Conservation (phyloP, 2,329 filamentous ascomycete species). For the Neoascochyta sp. region DNA sequence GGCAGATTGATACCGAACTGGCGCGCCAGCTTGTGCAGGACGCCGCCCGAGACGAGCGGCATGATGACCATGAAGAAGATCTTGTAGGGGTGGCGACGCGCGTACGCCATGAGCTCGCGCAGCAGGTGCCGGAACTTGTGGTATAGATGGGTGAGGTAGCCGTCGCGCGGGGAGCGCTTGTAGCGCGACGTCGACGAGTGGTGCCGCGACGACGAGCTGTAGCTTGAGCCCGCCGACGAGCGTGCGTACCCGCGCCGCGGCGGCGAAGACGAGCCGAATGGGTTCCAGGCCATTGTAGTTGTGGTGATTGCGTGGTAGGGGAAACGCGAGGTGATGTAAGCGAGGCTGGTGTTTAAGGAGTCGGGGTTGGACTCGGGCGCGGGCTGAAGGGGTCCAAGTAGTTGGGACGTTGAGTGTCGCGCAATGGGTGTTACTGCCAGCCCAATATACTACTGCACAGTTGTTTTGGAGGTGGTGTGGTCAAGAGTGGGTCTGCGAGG, state of each 20-base stretch:
- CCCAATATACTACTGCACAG: not conserved
- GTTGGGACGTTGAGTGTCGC: not conserved
- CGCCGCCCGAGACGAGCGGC: constrained; percentile 81
- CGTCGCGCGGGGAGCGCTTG: constrained; percentile 70
- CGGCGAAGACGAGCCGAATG: constrained; percentile 15
- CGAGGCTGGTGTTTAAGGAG: not conserved
- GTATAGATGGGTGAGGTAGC: constrained; percentile 71
- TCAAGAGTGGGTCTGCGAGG: constrained; percentile 1
- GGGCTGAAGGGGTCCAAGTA: not conserved
- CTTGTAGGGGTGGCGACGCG: constrained; percentile 78
- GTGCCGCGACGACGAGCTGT: constrained; percentile 30
- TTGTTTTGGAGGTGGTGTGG: not conserved
- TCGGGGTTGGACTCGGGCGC: not conserved
- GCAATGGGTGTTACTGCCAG: not conserved
- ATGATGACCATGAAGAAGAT: constrained; percentile 87
- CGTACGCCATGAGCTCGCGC: constrained; percentile 76
- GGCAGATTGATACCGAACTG: constrained; percentile 79
- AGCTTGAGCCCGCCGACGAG: constrained; percentile 23
- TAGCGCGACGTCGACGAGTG: constrained; percentile 67
- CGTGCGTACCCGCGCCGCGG: constrained; percentile 26
- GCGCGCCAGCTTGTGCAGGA: constrained; percentile 70
- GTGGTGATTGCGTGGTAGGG: constrained; percentile 4
- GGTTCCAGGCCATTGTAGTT: constrained; percentile 38
- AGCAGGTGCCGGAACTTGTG: constrained; percentile 74
- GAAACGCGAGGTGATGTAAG: constrained; percentile 3